Percentiles rank a stretch among this genome's conserved stretches.
phyloP scores from a whole-genome alignment of 1,139 yeast genomes.

The Saccharomyces hybrid region DNA sequence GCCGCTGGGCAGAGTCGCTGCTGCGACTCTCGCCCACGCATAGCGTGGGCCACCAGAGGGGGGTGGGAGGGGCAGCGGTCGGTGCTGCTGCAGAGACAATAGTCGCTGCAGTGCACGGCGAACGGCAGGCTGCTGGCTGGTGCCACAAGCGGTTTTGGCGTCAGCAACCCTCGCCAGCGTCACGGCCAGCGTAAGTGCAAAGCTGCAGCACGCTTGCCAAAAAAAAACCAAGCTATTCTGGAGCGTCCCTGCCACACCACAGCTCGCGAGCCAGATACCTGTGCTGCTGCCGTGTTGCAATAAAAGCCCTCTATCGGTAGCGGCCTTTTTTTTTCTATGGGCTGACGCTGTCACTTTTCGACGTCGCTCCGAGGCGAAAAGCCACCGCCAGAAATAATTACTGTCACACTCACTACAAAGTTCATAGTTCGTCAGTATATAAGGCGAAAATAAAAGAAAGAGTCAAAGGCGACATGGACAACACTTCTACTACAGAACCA shows the following conservation, averaged over 20 bases:
- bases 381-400: background rate
- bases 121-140: too few species aligned
- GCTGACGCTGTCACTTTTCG: conserved; percentile 1
- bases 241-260: too few species aligned
- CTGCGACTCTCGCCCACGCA: background rate
- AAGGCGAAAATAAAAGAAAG: conserved; percentile 1
- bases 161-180: too few species aligned
- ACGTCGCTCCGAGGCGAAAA: conserved; percentile 1
- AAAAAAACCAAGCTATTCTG: too few species aligned
- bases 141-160: too few species aligned
- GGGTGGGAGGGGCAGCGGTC: too few species aligned
- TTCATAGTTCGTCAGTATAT: background rate
- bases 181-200: too few species aligned
- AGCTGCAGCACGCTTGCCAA: background rate
- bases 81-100: too few species aligned
- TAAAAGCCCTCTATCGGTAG: background rate
- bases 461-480: background rate
- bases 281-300: background rate
- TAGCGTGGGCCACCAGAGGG: too few species aligned
- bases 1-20: background rate
- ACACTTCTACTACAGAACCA: background rate
- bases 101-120: too few species aligned
- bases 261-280: background rate
- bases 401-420: background rate
- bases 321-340: conserved; percentile 1